These are phyloP conservation scores for Erucastrum elatum DNA, from an alignment of 345 rosid genomes.

Conservation along the genomic window DNA sequence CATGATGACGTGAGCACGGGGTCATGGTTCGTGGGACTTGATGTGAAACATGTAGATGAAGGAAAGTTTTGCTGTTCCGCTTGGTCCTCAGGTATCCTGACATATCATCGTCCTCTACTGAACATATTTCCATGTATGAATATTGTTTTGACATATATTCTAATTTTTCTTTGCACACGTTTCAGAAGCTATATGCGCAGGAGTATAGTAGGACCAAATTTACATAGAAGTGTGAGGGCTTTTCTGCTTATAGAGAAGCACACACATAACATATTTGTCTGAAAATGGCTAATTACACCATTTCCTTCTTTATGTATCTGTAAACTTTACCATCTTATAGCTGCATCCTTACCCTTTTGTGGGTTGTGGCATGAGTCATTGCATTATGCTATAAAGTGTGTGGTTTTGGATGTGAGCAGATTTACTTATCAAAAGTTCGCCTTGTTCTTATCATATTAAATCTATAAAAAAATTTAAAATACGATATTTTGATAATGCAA, in stretches of 20 bases:
- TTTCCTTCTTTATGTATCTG: constrained; percentile 16
- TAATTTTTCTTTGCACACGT: neutral
- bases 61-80: constrained; percentile 74
- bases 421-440: neutral
- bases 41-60: constrained; percentile 67
- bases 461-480: too few relatives aligned
- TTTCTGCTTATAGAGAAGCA: constrained; percentile 17
- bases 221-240: constrained; percentile 8
- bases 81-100: constrained; percentile 62
- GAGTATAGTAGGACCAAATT: constrained; percentile 41
- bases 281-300: constrained; percentile 14
- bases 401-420: constrained; percentile 3
- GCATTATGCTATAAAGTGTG: constrained; percentile 3
- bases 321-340: constrained; percentile 7
- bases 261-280: constrained; percentile 4
- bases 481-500: constrained; percentile 43
- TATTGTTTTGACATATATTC: neutral
- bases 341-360: neutral
- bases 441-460: neutral
- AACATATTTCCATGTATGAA: constrained; percentile 7
- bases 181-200: constrained; percentile 77
- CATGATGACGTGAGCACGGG: constrained; percentile 78
- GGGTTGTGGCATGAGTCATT: constrained; percentile 9
- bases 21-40: constrained; percentile 78
- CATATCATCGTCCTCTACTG: neutral